phyloP scores from a whole-genome alignment of 2,329 filamentous ascomycete species.

The Fusarium sp. region DNA sequence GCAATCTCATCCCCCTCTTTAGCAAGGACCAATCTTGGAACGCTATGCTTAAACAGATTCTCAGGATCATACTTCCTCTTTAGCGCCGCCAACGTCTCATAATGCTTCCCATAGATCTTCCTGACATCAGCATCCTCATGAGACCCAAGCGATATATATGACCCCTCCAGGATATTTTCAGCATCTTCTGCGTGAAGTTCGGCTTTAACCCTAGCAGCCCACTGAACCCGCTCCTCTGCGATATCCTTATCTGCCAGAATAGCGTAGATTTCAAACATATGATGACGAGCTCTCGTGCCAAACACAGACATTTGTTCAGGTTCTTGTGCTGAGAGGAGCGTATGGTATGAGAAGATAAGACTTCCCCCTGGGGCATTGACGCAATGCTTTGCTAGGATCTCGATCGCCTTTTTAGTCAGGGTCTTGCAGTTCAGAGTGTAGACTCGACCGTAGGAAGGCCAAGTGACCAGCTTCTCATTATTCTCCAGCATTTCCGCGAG shows the following conservation, averaged over 20 bases:
- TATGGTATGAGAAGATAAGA: background rate
- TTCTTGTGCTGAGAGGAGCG: background rate
- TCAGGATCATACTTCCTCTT: background rate
- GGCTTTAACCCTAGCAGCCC: background rate
- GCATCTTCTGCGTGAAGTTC: background rate
- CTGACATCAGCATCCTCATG: background rate
- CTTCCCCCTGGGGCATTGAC: background rate
- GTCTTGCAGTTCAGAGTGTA: background rate
- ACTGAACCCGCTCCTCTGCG: background rate
- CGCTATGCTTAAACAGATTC: slow-evolving; percentile 2
- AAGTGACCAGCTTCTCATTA: background rate
- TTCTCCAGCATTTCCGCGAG: background rate
- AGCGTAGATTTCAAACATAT: slow-evolving; percentile 14
- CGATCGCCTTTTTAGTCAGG: accelerated
- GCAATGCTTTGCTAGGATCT: background rate
- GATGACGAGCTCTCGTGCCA: background rate
- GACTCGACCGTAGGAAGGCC: background rate
- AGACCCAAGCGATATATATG: background rate
- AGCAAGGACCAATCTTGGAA: background rate
- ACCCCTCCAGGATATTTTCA: background rate
- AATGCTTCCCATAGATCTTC: background rate
- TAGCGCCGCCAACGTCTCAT: background rate
- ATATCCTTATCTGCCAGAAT: background rate
- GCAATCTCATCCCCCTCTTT: accelerated
- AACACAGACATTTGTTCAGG: background rate